phyloP scores from a whole-genome alignment of 345 rosid genomes.

The Eucalyptus cloeziana region DNA sequence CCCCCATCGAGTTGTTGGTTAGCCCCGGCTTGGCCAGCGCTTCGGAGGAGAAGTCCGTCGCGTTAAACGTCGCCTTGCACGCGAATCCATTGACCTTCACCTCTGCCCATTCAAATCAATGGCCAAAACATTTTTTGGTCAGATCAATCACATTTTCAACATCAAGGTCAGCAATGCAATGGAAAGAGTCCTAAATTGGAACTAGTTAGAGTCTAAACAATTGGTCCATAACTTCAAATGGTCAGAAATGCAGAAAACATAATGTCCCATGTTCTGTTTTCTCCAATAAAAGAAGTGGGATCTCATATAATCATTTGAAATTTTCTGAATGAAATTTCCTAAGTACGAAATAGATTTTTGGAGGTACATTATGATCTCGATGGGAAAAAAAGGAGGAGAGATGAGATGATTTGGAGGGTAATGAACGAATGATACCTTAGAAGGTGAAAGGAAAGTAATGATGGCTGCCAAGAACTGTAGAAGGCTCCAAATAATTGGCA shows the following conservation, averaged over 20 bases:
- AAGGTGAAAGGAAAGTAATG: background rate
- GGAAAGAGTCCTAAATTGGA: background rate
- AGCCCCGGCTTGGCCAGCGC: conserved; percentile 32
- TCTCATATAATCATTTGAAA: background rate
- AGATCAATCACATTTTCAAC: background rate
- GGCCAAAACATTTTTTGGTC: background rate
- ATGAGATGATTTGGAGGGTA: background rate
- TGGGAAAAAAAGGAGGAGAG: background rate
- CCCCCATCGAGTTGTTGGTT: conserved; percentile 34
- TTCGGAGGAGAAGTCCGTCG: conserved; percentile 37
- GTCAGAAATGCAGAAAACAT: background rate
- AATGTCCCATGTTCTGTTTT: background rate
- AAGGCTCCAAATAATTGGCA: background rate
- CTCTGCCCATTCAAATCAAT: conserved; percentile 6
- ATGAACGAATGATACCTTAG: background rate
- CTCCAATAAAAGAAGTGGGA: background rate
- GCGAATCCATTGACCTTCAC: conserved; percentile 43
- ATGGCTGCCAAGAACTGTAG: background rate
- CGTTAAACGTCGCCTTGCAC: conserved; percentile 26
- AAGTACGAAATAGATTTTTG: background rate
- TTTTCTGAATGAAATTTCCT: background rate
- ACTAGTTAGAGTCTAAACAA: background rate
- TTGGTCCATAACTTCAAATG: background rate
- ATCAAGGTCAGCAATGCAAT: background rate
- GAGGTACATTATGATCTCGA: background rate